Evolutionary conservation across 2,329 filamentous ascomycete genomes (phyloP).

Genomic region (Trichoderma sp.): DNA sequence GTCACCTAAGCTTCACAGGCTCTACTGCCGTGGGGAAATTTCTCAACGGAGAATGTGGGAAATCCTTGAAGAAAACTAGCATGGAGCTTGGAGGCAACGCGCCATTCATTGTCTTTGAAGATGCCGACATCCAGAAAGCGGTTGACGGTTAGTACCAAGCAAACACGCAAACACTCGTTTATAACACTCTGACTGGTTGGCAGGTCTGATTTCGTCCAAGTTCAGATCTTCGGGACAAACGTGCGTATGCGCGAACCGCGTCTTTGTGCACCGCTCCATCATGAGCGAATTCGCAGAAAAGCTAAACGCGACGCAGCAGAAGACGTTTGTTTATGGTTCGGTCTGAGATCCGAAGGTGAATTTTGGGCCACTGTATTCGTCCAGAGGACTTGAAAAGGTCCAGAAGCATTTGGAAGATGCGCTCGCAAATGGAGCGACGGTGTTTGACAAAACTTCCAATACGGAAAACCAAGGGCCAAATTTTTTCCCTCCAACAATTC

Average conservation of each 20-base stretch:
- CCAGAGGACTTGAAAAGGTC: slow-evolving; percentile 54
- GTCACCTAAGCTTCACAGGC: background rate
- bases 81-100: background rate
- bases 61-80: background rate
- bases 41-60: background rate
- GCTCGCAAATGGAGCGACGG: slow-evolving; percentile 50
- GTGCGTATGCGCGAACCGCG: background rate
- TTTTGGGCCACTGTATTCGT: slow-evolving; percentile 64
- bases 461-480: background rate
- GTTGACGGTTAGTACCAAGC: background rate
- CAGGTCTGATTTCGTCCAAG: background rate
- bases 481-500: background rate
- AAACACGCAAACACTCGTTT: background rate
- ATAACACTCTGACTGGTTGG: background rate
- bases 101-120: slow-evolving; percentile 25
- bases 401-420: slow-evolving; percentile 64
- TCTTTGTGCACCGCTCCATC: background rate
- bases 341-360: slow-evolving; percentile 52
- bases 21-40: background rate
- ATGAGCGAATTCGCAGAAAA: background rate
- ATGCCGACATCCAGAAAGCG: background rate
- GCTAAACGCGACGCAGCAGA: background rate
- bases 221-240: background rate
- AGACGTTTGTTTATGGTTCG: background rate
- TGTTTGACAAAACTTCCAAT: background rate